Base-by-base conservation (phyloP, 1,284 basidiomycete genomes). In the Tremellales sp. region DNA sequence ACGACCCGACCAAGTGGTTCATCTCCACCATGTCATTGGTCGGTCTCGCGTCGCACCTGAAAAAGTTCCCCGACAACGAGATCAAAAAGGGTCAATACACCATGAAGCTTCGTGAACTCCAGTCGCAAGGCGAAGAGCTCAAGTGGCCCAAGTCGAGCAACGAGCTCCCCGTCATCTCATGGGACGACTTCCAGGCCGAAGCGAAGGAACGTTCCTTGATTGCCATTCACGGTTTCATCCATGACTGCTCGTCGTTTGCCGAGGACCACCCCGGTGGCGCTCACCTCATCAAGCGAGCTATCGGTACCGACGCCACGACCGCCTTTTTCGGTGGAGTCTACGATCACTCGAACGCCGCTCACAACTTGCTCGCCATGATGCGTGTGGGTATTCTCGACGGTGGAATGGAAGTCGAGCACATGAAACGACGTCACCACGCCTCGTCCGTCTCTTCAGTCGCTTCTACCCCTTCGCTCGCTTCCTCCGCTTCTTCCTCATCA, bases 281-380 rank as follows among this genome's bases (percentile, higher is more conserved):
- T 36, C 72, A 77, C 46, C 67, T 88, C 45, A 74, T 94, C 61
- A 73, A 76, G 48, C 77, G 75, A 26, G 83, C 80, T 54, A 78
- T 84, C 33, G 90, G 89, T 23, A 84, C 83, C 63, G 90, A 94
- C 64, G 90, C 87, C 2, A 90, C 90, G 0, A 86, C 87, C 0
- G 89, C 90, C 3, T 94, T 96, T 81, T 92, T 91, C 65, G 91
- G 91, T 52, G 91, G 90, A 62, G 86, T 92, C 2, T 92, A 93
- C 68, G 88, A 93, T 58, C 90, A 94, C 70, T 91, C 87, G 22
- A 92, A 93, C 66, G 89, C 88, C 35, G 90, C 90, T 2, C 87
- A 90, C 75, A 64, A 74, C 66, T 66, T 88, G 45, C 80, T 90
- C 37, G 84, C 86, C 2, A 91, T 91, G 87, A 89, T 89, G 79